Base-by-base conservation (phyloP, 345 rosid genomes). In the Populus deltoides region DNA sequence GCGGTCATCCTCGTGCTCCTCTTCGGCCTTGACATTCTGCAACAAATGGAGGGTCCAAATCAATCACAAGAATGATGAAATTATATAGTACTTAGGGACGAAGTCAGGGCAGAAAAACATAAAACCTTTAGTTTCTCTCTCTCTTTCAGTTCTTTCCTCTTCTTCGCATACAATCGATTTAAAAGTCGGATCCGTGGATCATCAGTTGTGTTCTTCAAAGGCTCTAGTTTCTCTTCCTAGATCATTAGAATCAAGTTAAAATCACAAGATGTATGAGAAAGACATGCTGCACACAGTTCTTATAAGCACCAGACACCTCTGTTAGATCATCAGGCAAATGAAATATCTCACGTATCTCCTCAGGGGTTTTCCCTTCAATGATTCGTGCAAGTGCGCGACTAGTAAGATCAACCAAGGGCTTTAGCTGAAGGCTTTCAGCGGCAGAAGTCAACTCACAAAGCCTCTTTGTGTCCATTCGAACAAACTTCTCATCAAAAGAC, bases 241-340 rank as follows among this genome's bases (percentile, higher is more conserved):
- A 80, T 72, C 51, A n/a, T 47, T 13, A 33, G 10, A 33, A 68
- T 73, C 70, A 18, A 22, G 31, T 73, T 67, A 73, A 68, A 69
- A 74, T 24, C 15, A 39, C 49, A 73, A 68, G 36, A 17, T 29
- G 55, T 45, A 47, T 7, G 25, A 79, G 59, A 70, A 72, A 1
- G 35, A 45, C 68, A 77, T 77, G 61, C 41, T 35, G 68, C 70
- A 8, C 7, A 43, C 16, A 33, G 45, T 25, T 51, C 79, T 68
- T 29, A 24, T 41, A 82, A 69, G 80, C 77, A 72, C 81, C 78
- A 68, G 74, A 80, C 80, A 91, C 98, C 94, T 93, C 97, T 66
- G 98, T 94, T 36, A 94, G 97, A 87, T 92, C 98, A 86, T 93
- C 98, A 80, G 97, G 97, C 84, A 93, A 86, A 92, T 94, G 95